Evolutionary conservation across 1,139 yeast genomes (phyloP).

Genomic region (Candida pseudoviswanathii): DNA sequence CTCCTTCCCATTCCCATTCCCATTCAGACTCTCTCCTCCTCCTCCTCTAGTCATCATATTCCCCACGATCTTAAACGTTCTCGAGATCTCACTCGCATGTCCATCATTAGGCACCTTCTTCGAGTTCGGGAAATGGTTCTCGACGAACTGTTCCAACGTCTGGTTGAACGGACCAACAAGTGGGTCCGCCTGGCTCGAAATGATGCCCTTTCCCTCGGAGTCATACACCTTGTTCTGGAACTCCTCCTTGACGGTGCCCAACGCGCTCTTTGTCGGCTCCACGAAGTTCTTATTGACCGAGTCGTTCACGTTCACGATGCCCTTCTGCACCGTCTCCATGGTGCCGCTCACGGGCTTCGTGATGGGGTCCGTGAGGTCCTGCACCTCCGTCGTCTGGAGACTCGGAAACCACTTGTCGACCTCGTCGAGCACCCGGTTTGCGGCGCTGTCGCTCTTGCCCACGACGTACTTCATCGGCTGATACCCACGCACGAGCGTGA

Average conservation of each 20-base stretch:
- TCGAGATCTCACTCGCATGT: conserved; percentile 54
- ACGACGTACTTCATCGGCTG: conserved; percentile 30
- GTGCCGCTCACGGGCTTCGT: conserved; percentile 42
- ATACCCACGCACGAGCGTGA: conserved; percentile 20
- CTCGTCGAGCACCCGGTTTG: conserved; percentile 34
- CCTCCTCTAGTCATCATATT: conserved; percentile 31
- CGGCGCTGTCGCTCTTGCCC: conserved; percentile 29
- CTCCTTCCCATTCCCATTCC: conserved; percentile 9
- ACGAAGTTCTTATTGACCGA: conserved; percentile 26
- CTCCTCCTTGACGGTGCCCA: conserved; percentile 33
- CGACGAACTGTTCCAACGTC: conserved; percentile 47
- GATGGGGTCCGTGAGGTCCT: conserved; percentile 45
- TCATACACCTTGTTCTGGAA: conserved; percentile 37
- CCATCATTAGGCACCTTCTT: conserved; percentile 44
- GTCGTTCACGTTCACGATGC: conserved; percentile 25
- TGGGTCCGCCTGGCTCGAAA: conserved; percentile 66
- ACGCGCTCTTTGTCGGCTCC: conserved; percentile 48
- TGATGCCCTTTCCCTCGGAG: conserved; percentile 60
- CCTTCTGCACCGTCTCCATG: conserved; percentile 31
- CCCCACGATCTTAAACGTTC: conserved; percentile 45
- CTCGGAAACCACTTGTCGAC: conserved; percentile 40
- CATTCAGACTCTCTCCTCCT: conserved; percentile 6
- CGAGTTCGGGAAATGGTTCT: conserved; percentile 40
- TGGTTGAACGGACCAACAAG: conserved; percentile 61
- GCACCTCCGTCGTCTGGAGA: conserved; percentile 39